Evolutionary conservation across 306 rosid genomes (phyloP).

Genomic region (Acacia acuminata): DNA sequence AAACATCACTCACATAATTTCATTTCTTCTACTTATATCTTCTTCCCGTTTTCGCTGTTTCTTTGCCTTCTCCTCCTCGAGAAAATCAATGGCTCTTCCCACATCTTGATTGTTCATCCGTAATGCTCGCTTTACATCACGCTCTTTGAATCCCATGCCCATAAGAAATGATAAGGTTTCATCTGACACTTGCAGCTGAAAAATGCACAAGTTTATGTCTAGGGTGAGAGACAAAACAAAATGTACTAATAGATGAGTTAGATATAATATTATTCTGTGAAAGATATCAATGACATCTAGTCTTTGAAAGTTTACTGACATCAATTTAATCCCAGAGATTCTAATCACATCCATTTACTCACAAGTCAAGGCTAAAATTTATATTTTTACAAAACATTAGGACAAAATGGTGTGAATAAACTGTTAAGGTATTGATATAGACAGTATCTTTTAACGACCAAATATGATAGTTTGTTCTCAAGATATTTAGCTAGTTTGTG

Average conservation of each 20-base stretch:
- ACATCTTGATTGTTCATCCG: conserved; percentile 92
- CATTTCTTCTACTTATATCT: conserved; percentile 49
- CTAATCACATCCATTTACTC: neutral
- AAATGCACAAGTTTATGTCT: conserved; percentile 25
- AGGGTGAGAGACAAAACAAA: neutral
- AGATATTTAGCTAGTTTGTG: conserved; percentile 2
- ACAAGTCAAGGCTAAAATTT: neutral
- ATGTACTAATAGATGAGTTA: neutral
- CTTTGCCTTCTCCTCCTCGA: conserved; percentile 66
- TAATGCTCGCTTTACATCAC: conserved; percentile 75
- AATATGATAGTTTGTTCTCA: neutral
- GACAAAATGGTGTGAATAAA: neutral
- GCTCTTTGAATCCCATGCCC: conserved; percentile 83
- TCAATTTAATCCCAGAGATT: neutral
- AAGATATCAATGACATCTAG: neutral
- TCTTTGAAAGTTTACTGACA: neutral
- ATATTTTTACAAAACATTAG: neutral
- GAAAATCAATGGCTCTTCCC: conserved; percentile 79
- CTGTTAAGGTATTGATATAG: neutral
- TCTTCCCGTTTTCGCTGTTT: conserved; percentile 59
- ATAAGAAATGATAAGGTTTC: conserved; percentile 82
- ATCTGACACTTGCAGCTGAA: conserved; percentile 84
- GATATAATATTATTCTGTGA: neutral
- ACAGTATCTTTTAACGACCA: neutral
- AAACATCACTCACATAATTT: conserved; percentile 60